These are phyloP conservation scores for Nitzschia sp. DNA, from an alignment of 108 stramenopile species.

Conservation along the genomic window DNA sequence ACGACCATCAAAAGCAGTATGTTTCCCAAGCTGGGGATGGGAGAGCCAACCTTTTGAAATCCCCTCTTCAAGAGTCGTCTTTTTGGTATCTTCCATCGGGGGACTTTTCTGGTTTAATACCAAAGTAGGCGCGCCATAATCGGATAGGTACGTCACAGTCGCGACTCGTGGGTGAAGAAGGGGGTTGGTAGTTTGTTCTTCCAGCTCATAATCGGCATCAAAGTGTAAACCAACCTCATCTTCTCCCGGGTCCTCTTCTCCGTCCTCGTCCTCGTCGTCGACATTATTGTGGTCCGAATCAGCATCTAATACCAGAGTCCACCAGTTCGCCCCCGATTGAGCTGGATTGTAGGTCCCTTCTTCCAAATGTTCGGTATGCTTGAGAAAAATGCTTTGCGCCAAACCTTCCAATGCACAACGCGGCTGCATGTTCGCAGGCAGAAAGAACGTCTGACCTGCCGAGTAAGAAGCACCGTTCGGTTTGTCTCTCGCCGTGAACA, in stretches of 20 bases:
- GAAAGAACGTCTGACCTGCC: constrained; percentile 80
- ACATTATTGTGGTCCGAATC: constrained; percentile 20
- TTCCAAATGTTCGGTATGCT: constrained; percentile 64
- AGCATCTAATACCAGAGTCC: constrained; percentile 85
- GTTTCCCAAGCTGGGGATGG: constrained; percentile 79
- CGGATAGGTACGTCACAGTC: constrained; percentile 86
- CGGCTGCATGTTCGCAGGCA: constrained; percentile 78
- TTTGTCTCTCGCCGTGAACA: constrained; percentile 78
- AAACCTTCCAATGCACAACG: constrained; percentile 84
- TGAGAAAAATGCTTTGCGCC: constrained; percentile 71
- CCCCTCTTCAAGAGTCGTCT: constrained; percentile 58
- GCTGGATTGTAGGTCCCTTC: constrained; percentile 61
- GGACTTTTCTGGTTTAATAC: constrained; percentile 65
- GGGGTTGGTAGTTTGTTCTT: constrained; percentile 69
- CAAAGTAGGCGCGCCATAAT: constrained; percentile 85
- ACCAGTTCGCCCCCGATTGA: constrained; percentile 90
- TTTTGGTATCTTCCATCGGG: constrained; percentile 56
- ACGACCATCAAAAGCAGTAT: constrained; percentile 89
- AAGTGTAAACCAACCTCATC: constrained; percentile 90
- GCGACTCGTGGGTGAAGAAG: constrained; percentile 83
- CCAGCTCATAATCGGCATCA: constrained; percentile 90
- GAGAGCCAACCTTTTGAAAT: constrained; percentile 77
- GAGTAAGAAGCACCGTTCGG: constrained; percentile 75
- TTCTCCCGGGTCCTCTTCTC: constrained; percentile 53
- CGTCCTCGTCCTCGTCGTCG: constrained; percentile 34